Base-by-base conservation (phyloP, 208 protist genomes). In the Trypanosoma platydactyli region DNA sequence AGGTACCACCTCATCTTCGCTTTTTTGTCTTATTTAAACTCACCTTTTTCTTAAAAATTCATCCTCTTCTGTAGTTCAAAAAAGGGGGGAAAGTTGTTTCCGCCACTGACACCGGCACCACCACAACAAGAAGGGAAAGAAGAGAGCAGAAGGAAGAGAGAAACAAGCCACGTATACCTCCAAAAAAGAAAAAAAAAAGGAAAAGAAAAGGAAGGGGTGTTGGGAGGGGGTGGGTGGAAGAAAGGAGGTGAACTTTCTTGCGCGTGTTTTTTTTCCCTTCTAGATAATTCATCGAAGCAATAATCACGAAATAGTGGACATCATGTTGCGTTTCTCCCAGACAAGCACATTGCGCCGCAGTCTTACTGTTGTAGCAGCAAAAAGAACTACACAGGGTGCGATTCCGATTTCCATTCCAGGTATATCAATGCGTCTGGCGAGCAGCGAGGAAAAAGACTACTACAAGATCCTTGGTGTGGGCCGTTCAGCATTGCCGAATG, bases 401-500 rank as follows among this genome's bases (percentile, higher is more conserved):
- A 67, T 72, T 25, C 30, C 79, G 3, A 24, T 33, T 25, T 5
- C 66, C 9, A 16, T 41, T 40, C 48, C 50, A 24, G 64, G 16
- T 27, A 12, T 59, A 13, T 62, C 63, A 5, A 15, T 68, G 48
- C 81, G 83, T 11, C 38, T 76, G 20, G 83, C 83, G 61, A 79
- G 81, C 35, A 77, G 75, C 16, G 76, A 73, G 3, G 78, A 69
- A 44, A 94, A 94, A 70, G 91, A 96, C 67, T 94, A 92, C 70
- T 96, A 96, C 71, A 92, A 94, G 58, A 91, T 82, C 40, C 80
- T 96, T 41, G 91, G 92, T 18, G 87, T 97, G 0, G 67, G 73
- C 51, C 67, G 64, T 22, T 73, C 52, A 6, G 84, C 90, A 3
- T 79, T 86, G 44, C 41, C 74, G 18, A 89, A 89, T 40, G 85